Evolutionary conservation across 1,284 basidiomycete genomes (phyloP).

Genomic region (Austroboletus novae-zelandiae): DNA sequence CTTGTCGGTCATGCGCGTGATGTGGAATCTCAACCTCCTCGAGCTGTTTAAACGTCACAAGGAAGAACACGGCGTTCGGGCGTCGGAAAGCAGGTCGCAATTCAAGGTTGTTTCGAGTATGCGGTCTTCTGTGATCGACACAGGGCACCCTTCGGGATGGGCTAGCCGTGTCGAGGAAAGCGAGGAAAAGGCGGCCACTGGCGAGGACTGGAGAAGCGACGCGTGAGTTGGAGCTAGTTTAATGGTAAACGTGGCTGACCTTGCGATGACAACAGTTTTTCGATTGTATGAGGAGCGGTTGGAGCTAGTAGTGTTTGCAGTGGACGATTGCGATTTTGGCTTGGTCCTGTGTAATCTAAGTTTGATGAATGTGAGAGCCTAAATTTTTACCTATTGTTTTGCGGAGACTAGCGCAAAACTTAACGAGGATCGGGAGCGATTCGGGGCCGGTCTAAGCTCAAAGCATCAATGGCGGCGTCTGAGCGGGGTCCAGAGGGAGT

Average conservation of each 20-base stretch:
- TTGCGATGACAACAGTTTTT: slow-evolving; percentile 9
- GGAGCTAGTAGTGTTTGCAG: no score
- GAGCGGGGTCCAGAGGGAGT: no score
- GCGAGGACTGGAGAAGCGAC: slow-evolving; percentile 65
- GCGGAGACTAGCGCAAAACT: not conserved
- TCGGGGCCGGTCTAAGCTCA: not conserved
- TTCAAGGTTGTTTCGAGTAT: slow-evolving; percentile 72
- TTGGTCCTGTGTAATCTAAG: no score
- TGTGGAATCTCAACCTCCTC: not conserved
- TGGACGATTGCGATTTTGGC: no score
- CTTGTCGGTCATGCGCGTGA: no score
- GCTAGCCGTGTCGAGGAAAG: slow-evolving; percentile 62
- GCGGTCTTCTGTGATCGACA: slow-evolving; percentile 60
- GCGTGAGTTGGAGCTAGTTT: slow-evolving; percentile 41
- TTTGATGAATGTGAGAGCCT: not conserved
- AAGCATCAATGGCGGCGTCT: not conserved
- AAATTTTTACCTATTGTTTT: not conserved
- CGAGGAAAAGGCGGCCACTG: slow-evolving; percentile 46
- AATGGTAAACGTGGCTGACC: not conserved
- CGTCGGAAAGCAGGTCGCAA: slow-evolving; percentile 51
- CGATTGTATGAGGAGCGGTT: slow-evolving; percentile 3
- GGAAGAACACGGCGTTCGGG: slow-evolving; percentile 44
- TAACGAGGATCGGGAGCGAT: not conserved
- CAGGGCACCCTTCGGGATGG: slow-evolving; percentile 72
- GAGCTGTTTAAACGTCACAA: slow-evolving; percentile 60